A percentile compares a stretch with the other conserved stretches of the same genome.
Conservation (phyloP, 345 rosid species). For the Gossypium ekmanianum region DNA sequence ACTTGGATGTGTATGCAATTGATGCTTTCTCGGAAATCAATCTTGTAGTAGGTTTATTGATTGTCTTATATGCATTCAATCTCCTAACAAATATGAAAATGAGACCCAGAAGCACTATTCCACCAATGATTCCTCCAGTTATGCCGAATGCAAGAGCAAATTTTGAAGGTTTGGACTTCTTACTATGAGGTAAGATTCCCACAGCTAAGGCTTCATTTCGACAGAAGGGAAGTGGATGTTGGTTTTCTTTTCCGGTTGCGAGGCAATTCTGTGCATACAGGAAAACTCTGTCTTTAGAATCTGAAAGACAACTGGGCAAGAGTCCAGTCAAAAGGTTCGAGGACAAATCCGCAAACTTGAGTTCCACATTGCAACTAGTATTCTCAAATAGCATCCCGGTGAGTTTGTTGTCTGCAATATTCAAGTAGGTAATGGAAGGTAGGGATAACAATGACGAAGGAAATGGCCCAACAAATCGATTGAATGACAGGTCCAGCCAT, state of each 20-base stretch:
- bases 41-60: conserved; percentile 50
- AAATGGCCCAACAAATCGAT: conserved; percentile 80
- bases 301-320: conserved; percentile 62
- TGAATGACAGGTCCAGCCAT: conserved; percentile 72
- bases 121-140: conserved; percentile 60
- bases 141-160: conserved; percentile 46
- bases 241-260: conserved; percentile 40
- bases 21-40: conserved; percentile 64
- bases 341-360: conserved; percentile 62
- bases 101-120: conserved; percentile 41
- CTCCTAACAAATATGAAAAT: conserved; percentile 46
- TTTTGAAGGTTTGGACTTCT: conserved; percentile 33
- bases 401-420: conserved; percentile 73
- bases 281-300: conserved; percentile 41
- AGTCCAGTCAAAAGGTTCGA: conserved; percentile 80
- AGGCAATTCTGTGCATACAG: conserved; percentile 66
- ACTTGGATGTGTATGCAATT: conserved; percentile 67
- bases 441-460: conserved; percentile 55
- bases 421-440: conserved; percentile 57
- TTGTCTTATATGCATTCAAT: conserved; percentile 26
- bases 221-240: conserved; percentile 67
- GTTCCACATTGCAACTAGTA: conserved; percentile 59
- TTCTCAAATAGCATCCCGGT: conserved; percentile 70
- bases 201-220: conserved; percentile 91
- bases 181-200: conserved; percentile 60